A percentile compares a stretch with the other conserved stretches of the same genome.
These are phyloP conservation scores for Ziziphus jujuba DNA, from an alignment of 306 rosid species.

Conservation along the genomic window DNA sequence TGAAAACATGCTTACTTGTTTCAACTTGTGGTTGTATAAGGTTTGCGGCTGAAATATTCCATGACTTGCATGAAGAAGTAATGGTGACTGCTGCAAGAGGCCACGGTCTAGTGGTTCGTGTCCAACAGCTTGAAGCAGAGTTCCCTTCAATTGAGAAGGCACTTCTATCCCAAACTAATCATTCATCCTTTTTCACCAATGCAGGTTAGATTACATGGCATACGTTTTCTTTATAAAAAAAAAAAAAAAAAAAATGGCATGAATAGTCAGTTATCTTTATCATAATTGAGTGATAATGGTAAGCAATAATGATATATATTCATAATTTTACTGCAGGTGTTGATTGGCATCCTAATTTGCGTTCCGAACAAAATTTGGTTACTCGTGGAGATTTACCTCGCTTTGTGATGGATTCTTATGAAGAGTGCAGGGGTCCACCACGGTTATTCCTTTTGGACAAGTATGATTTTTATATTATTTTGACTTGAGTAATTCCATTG, in stretches of 20 bases:
- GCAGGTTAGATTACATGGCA: conserved; percentile 54
- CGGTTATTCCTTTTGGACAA: conserved; percentile 89
- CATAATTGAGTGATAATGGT: neutral
- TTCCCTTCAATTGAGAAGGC: conserved; percentile 86
- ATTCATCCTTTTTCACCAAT: conserved; percentile 54
- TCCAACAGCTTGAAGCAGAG: conserved; percentile 95
- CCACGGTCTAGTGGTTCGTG: conserved; percentile 75
- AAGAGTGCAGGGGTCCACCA: conserved; percentile 92
- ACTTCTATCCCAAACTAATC: conserved; percentile 66
- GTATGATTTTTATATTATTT: conserved; percentile 44
- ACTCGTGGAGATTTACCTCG: conserved; percentile 87
- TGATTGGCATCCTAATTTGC: conserved; percentile 90
- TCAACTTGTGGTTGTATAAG: conserved; percentile 34
- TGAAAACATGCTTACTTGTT: neutral
- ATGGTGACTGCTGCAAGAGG: conserved; percentile 86
- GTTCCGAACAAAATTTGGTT: conserved; percentile 58
- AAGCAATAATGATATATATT: neutral
- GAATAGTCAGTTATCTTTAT: neutral
- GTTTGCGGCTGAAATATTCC: conserved; percentile 97
- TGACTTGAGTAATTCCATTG: neutral
- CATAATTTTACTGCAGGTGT: conserved; percentile 57
- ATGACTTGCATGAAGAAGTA: conserved; percentile 93
- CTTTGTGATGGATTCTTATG: conserved; percentile 93
- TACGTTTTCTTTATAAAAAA: conserved; percentile 18
- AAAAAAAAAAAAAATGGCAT: conserved; percentile 1